A percentile compares a stretch with the other conserved stretches of the same genome.
phyloP scores from a whole-genome alignment of 1,284 basidiomycete species.

The Trichosporon inkin region DNA sequence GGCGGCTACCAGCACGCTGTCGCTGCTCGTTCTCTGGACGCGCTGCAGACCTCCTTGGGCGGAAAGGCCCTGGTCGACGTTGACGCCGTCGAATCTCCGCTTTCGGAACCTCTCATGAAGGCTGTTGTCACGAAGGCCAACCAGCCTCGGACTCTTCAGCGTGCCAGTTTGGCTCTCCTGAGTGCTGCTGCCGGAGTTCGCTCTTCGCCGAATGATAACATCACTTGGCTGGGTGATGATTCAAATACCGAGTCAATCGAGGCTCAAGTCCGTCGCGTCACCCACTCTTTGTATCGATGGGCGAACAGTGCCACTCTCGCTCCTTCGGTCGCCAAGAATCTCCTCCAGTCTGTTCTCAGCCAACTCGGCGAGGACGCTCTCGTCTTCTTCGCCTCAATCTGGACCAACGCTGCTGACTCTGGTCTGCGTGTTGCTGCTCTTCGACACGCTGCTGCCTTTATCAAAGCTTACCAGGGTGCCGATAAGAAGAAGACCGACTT shows the following conservation, averaged over 20 bases:
- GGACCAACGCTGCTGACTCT: conserved; percentile 52
- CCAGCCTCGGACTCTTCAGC: conserved; percentile 34
- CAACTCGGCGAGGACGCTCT: conserved; percentile 67
- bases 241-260: neutral
- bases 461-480: conserved; percentile 51
- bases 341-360: conserved; percentile 65
- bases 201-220: conserved; percentile 13
- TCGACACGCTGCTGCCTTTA: conserved; percentile 63
- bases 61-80: conserved; percentile 23
- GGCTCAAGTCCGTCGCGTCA: conserved; percentile 20
- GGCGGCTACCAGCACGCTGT: conserved; percentile 32
- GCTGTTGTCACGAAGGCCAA: conserved; percentile 34
- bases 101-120: conserved; percentile 24
- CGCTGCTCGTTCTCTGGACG: conserved; percentile 53
- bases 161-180: conserved; percentile 35
- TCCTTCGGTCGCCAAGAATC: conserved; percentile 55
- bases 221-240: conserved; percentile 28
- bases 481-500: conserved; percentile 57
- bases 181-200: conserved; percentile 30
- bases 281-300: conserved; percentile 57
- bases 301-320: conserved; percentile 56
- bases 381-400: conserved; percentile 72
- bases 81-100: conserved; percentile 22
- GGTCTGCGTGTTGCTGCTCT: conserved; percentile 65
- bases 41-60: conserved; percentile 19